Conservation (phyloP, 129 eudicot species). For the Logfia minima region DNA sequence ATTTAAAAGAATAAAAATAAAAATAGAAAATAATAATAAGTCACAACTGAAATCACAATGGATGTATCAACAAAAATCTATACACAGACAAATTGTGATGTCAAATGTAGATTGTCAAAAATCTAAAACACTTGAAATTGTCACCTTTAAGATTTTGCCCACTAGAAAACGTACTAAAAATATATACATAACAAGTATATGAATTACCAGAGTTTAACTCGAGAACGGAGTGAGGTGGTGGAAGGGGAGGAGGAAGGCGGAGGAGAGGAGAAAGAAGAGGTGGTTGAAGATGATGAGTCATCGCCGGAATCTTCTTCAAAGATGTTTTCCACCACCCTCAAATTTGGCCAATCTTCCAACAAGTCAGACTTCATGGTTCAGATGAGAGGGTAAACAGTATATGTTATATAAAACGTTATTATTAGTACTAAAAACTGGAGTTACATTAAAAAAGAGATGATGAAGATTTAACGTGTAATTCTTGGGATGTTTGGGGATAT, state of each 20-base stretch:
- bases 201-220: constrained; percentile 49
- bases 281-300: constrained; percentile 36
- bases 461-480: not conserved
- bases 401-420: no score
- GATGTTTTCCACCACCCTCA: constrained; percentile 64
- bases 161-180: not conserved
- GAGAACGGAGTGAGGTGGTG: constrained; percentile 48
- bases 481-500: constrained; percentile 22
- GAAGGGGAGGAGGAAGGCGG: constrained; percentile 46
- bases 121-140: not conserved
- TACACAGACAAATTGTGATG: not conserved
- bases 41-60: not conserved
- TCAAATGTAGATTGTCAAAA: not conserved
- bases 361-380: constrained; percentile 20
- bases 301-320: constrained; percentile 61
- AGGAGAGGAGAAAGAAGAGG: constrained; percentile 29
- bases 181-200: not conserved
- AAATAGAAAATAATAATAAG: not conserved
- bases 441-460: not conserved
- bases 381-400: not conserved
- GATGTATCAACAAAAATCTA: not conserved
- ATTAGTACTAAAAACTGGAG: not conserved
- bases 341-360: constrained; percentile 44
- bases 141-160: not conserved
- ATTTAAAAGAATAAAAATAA: not conserved